phyloP scores from a whole-genome alignment of 441 rosid genomes.

The Gossypium armourianum region DNA sequence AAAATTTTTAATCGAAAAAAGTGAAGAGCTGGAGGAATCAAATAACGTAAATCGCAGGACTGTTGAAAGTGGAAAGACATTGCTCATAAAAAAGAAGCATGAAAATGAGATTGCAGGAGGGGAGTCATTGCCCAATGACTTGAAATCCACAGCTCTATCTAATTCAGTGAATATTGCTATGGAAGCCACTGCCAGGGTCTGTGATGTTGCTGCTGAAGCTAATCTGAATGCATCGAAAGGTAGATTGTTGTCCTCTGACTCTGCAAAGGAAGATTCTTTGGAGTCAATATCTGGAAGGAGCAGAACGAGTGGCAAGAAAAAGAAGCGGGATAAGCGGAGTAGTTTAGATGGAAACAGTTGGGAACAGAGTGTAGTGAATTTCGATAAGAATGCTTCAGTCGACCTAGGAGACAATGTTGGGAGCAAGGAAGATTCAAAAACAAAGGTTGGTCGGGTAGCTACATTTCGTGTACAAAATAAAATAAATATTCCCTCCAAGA shows the following conservation, averaged over 20 bases:
- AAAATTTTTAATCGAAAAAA: conserved; percentile 15
- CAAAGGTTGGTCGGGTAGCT: conserved; percentile 21
- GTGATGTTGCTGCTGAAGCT: conserved; percentile 20
- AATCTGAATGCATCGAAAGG: conserved; percentile 17
- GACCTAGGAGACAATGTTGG: conserved; percentile 23
- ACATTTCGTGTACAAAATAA: conserved; percentile 17
- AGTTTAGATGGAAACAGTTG: conserved; percentile 17
- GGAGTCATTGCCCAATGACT: conserved; percentile 11
- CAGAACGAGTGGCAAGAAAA: conserved; percentile 20
- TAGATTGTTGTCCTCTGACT: conserved; percentile 16
- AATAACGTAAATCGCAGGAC: conserved; percentile 10
- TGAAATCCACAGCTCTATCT: conserved; percentile 16
- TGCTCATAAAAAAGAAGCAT: conserved; percentile 14
- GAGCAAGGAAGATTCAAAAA: conserved; percentile 23
- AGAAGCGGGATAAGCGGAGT: conserved; percentile 18
- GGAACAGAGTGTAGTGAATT: conserved; percentile 9
- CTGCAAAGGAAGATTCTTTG: conserved; percentile 22
- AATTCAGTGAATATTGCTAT: conserved; percentile 12
- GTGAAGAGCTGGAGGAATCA: conserved; percentile 14
- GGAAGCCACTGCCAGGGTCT: conserved; percentile 18
- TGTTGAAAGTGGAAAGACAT: conserved; percentile 14
- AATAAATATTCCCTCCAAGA: conserved; percentile 16
- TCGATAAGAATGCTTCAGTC: conserved; percentile 15
- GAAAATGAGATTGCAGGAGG: conserved; percentile 18
- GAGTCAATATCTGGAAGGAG: conserved; percentile 23